phyloP scores from a whole-genome alignment of 306 rosid species.

The Aeschynomene evenia region DNA sequence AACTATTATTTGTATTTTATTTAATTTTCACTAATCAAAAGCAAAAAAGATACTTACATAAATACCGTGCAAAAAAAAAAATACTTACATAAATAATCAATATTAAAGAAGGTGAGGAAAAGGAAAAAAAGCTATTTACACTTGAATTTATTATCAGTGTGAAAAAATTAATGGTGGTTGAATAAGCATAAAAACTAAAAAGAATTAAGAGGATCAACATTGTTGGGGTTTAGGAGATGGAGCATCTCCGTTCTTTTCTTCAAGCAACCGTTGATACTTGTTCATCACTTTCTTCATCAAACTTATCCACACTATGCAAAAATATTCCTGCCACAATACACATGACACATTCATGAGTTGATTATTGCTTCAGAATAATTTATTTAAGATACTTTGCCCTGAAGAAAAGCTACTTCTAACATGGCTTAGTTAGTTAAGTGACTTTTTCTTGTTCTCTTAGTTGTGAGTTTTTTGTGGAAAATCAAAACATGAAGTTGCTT shows the following conservation, averaged over 20 bases:
- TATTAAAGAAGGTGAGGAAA: not conserved
- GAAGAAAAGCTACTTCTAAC: not conserved
- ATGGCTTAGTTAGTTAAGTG: not conserved
- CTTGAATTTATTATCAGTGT: not conserved
- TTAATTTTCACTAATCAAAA: slow-evolving; percentile 19
- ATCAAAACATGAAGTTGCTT: slow-evolving; percentile 13
- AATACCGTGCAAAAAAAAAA: too few species aligned
- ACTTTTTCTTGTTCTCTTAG: not conserved
- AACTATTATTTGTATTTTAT: not conserved
- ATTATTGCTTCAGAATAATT: not conserved
- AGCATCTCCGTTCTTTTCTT: slow-evolving; percentile 35
- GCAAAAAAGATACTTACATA: slow-evolving; percentile 7
- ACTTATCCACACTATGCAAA: slow-evolving; percentile 59
- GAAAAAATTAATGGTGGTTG: not conserved
- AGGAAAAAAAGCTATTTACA: slow-evolving; percentile 43
- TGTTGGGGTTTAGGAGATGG: slow-evolving; percentile 31
- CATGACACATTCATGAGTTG: not conserved
- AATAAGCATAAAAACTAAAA: not conserved
- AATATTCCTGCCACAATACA: slow-evolving; percentile 56
- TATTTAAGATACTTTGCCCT: not conserved
- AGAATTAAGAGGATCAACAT: not conserved
- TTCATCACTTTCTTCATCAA: slow-evolving; percentile 53
- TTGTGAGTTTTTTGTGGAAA: not conserved
- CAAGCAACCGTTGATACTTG: slow-evolving; percentile 44
- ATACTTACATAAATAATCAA: slow-evolving; percentile 17